Percentiles rank a stretch among this genome's conserved stretches.
phyloP scores from a whole-genome alignment of 1,284 basidiomycete species.

The Rhodotorula glutinis region DNA sequence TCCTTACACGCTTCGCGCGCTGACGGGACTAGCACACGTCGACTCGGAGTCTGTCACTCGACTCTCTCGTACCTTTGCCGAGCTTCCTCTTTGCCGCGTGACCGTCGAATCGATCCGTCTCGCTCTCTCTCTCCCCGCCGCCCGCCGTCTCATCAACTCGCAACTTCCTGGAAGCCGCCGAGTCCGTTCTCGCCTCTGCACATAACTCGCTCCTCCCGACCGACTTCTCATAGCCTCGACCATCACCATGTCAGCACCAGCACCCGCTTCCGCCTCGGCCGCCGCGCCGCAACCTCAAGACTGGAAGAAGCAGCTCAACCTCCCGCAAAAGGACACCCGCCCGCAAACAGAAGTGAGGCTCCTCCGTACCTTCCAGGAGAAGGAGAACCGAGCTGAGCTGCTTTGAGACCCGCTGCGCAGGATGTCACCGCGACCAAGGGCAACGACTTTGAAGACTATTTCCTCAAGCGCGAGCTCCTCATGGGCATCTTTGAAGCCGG shows the following conservation, averaged over 20 bases:
- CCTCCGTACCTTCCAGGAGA: too few species aligned
- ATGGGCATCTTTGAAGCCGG: constrained; percentile 96
- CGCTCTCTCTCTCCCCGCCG: constrained; percentile 2
- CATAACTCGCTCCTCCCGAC: neutral
- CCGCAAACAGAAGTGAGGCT: constrained; percentile 78
- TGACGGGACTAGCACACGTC: too few species aligned
- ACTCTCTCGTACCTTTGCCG: too few species aligned
- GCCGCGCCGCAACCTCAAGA: constrained; percentile 5
- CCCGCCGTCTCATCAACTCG: neutral
- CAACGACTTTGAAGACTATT: constrained; percentile 85
- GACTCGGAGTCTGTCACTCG: too few species aligned
- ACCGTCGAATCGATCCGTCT: neutral
- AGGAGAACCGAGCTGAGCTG: too few species aligned
- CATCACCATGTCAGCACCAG: neutral
- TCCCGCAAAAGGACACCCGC: constrained; percentile 83
- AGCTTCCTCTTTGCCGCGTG: too few species aligned
- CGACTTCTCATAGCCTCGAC: neutral
- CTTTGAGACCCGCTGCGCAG: constrained; percentile 47
- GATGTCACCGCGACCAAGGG: constrained; percentile 90
- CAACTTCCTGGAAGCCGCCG: too few species aligned
- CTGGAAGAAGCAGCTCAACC: constrained; percentile 65
- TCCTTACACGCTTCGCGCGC: too few species aligned
- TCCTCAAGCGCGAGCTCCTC: constrained; percentile 63
- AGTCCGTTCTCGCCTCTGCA: too few species aligned
- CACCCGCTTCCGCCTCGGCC: neutral